Base-by-base conservation (phyloP, 2,329 filamentous ascomycete genomes). In the Hymenoscyphus fructigenus region DNA sequence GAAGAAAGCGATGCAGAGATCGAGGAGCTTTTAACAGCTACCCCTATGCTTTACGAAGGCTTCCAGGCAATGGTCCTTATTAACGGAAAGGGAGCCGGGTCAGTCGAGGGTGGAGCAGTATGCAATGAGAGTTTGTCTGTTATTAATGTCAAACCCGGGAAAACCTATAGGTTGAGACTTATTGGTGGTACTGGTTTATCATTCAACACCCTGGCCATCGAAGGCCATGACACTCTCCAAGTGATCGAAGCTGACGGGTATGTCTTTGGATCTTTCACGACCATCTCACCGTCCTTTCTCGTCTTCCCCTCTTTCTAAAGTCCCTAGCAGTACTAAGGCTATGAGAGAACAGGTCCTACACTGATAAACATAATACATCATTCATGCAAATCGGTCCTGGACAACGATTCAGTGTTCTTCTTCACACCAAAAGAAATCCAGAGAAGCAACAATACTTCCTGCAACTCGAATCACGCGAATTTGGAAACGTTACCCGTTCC, bases 151-250 rank as follows among this genome's bases (percentile, higher is more conserved):
- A 77, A 87, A 44, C 84, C 87, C 0, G 83, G 79, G 12, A 86
- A 82, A 72, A 86, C 82, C 0, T 91, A 90, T 69, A 81, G 87
- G 1, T 75, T 90, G 61, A 81, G 88, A 10, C 84, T 87, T 70
- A 82, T 90, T 55, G 85, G 85, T 3, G 80, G 75, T 0, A 83
- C 82, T 0, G 84, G 84, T 0, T 76, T 89, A 20, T 86, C 84
- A 0, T 79, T 84, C 67, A 75, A 83, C 3, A 80, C 81, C 1
- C 69, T 88, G 2, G 85, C 78, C 0, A 82, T 90, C 50, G 85
- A 88, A 66, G 81, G 74, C 5, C 88, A 91, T 69, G 70, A 78
- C 1, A 76, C 82, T 10, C 72, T 90, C 47, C 81, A 80, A 0
- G 78, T 91, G 62, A 86, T 91, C 63, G 83, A 84, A 64, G 87